These are phyloP conservation scores for Mimosa bimucronata DNA, from an alignment of 306 rosid species.

Conservation along the genomic window DNA sequence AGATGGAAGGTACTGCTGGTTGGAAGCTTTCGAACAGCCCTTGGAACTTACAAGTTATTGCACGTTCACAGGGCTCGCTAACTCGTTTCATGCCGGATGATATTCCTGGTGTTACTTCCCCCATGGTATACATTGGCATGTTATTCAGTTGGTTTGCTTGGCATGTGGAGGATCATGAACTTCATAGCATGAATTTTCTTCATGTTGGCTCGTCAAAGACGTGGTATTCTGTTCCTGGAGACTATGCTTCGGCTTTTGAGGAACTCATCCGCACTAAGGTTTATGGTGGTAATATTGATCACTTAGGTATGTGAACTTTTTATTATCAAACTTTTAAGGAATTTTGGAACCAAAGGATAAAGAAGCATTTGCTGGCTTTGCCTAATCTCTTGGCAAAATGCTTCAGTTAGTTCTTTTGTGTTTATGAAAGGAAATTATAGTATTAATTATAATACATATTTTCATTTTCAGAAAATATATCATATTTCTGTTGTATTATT, in stretches of 20 bases:
- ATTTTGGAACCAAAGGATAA: conserved; percentile 17
- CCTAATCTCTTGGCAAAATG: conserved; percentile 22
- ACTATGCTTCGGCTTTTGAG: conserved; percentile 85
- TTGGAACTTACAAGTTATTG: conserved; percentile 96
- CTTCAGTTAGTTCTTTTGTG: conserved; percentile 23
- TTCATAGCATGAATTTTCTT: conserved; percentile 97
- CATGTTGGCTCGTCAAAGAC: conserved; percentile 96
- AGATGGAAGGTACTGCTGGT: conserved; percentile 91
- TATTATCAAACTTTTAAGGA: conserved; percentile 32
- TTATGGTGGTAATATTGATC: conserved; percentile 79
- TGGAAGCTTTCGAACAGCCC: conserved; percentile 99
- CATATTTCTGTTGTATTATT: conserved; percentile 20
- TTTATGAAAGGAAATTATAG: background rate
- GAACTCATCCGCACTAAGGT: conserved; percentile 78
- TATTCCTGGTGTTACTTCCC: conserved; percentile 98
- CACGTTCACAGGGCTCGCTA: conserved; percentile 96
- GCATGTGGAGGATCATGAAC: conserved; percentile 99
- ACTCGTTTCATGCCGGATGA: conserved; percentile 99
- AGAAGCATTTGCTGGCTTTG: conserved; percentile 22
- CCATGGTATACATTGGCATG: conserved; percentile 98
- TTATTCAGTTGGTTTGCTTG: conserved; percentile 99
- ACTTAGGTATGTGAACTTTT: conserved; percentile 66
- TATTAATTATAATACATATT: conserved; percentile 7
- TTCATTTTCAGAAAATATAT: conserved; percentile 19
- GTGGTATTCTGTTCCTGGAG: conserved; percentile 98